A percentile compares a stretch with the other conserved stretches of the same genome.
Conservation (phyloP, 1,139 yeast species). For the Hyphopichia fennica region DNA sequence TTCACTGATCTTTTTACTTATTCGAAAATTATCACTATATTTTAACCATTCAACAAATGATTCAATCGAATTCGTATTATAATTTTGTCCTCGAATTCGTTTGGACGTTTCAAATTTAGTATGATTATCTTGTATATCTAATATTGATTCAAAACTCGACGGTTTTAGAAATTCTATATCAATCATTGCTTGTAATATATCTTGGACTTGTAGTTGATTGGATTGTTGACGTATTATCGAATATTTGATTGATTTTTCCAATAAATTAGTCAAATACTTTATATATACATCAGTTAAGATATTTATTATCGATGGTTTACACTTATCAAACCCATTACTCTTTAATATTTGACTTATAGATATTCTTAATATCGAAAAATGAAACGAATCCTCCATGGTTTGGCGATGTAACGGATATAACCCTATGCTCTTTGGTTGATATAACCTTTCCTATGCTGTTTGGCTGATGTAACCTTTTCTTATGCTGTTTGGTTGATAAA, state of each 20-base stretch:
- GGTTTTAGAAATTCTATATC: conserved; percentile 56
- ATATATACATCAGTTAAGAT: conserved; percentile 62
- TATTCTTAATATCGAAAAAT: conserved; percentile 59
- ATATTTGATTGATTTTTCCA: conserved; percentile 37
- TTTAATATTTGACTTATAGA: conserved; percentile 68
- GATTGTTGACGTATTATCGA: conserved; percentile 10
- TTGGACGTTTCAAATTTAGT: conserved; percentile 8
- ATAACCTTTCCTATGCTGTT: no score
- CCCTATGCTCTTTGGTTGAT: no score
- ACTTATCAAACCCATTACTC: conserved; percentile 71
- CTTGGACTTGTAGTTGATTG: conserved; percentile 46
- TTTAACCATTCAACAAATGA: conserved; percentile 39
- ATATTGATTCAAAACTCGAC: conserved; percentile 12
- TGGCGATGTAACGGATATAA: no score
- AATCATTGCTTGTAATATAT: conserved; percentile 54
- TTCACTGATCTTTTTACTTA: conserved; percentile 27
- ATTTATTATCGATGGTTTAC: conserved; percentile 62
- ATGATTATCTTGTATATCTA: conserved; percentile 16
- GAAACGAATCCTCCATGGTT: conserved; percentile 43
- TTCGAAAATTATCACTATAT: conserved; percentile 27
- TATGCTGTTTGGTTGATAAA: no score
- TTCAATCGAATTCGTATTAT: conserved; percentile 40
- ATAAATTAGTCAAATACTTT: conserved; percentile 50
- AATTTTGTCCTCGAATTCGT: conserved; percentile 14
- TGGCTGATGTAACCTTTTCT: no score